phyloP scores from a whole-genome alignment of 176 grass and related monocot species.

The Aegilops tauschii region DNA sequence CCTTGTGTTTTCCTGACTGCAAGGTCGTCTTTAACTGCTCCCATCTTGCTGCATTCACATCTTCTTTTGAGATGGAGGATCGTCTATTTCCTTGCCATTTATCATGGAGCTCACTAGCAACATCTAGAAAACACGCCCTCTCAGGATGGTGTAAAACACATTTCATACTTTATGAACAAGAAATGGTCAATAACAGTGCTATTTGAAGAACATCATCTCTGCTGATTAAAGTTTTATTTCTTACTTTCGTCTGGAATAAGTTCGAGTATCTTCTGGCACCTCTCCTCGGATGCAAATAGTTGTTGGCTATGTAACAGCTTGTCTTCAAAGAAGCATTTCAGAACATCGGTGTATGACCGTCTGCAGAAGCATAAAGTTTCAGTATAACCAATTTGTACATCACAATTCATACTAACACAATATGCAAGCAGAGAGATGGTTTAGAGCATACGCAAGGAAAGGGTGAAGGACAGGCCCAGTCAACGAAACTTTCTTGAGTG shows the following conservation, averaged over 20 bases:
- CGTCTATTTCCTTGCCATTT: conserved; percentile 86
- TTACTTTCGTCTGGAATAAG: conserved; percentile 87
- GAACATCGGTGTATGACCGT: conserved; percentile 81
- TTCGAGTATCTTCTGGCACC: conserved; percentile 81
- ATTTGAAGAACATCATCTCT: not conserved
- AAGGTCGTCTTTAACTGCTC: conserved; percentile 76
- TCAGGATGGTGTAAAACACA: conserved; percentile 15
- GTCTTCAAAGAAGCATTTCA: conserved; percentile 79
- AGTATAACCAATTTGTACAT: conserved; percentile 14
- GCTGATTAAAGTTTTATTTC: not conserved
- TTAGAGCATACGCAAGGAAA: conserved; percentile 67
- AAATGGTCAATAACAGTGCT: not conserved
- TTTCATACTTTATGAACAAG: not conserved
- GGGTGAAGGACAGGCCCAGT: conserved; percentile 75
- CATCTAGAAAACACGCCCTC: conserved; percentile 48
- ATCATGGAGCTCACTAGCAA: conserved; percentile 72
- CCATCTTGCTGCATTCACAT: conserved; percentile 71
- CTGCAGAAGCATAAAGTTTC: conserved; percentile 36
- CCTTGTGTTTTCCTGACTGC: conserved; percentile 91
- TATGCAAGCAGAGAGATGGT: conserved; percentile 13
- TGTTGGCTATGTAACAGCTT: conserved; percentile 67
- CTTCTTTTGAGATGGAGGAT: conserved; percentile 79
- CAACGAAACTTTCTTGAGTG: conserved; percentile 78
- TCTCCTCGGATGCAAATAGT: conserved; percentile 71
- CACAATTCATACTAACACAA: not conserved